Base-by-base conservation (phyloP, 352 stramenopile species). In the Globisporangium acanthophoron region DNA sequence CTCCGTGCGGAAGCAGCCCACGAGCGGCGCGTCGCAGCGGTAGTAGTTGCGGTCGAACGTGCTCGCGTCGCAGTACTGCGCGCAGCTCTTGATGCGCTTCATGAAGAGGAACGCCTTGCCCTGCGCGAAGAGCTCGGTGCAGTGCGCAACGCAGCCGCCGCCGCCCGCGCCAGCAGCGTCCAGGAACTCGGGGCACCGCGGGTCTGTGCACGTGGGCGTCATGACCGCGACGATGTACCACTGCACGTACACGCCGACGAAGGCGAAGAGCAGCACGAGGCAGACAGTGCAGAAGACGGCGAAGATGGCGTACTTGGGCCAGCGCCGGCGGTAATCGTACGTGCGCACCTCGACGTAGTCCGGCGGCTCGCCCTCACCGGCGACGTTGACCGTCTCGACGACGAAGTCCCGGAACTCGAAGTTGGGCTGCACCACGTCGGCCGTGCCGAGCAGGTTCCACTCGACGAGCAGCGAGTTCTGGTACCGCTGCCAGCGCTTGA, bases 191-290 rank as follows among this genome's bases (percentile, higher is more conserved):
- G 73, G 73, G 21, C 74, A 87, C 8, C 76, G 74, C 9, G 76
- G 76, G 51, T 87, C 70, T 16, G 74, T 80, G 58, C 74, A 87
- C 66, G 80, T 74, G 13, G 76, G 76, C 31, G 76, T 87, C 76
- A 87, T 87, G 31, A 87, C 74, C 20, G 76, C 76, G 49, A 87
- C 70, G 57, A 87, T 84, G 63, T 87, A 87, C 76, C 76, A 87
- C 60, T 87, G 76, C 40, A 80, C 73, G 64, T 87, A 87, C 33
- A 80, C 45, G 52, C 72, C 71, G 39, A 87, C 74, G 47, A 87
- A 76, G 8, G 78, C 50, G 59, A 85, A 84, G 43, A 85, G 59
- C 45, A 87, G 49, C 58, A 83, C 54, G 43, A 81, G 71, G 37
- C 72, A 81, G 5, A 77, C 29, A 24, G 75, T 56, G 56, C 72